Conservation (phyloP, 129 eudicot genomes). For the Escallonia rubra region DNA sequence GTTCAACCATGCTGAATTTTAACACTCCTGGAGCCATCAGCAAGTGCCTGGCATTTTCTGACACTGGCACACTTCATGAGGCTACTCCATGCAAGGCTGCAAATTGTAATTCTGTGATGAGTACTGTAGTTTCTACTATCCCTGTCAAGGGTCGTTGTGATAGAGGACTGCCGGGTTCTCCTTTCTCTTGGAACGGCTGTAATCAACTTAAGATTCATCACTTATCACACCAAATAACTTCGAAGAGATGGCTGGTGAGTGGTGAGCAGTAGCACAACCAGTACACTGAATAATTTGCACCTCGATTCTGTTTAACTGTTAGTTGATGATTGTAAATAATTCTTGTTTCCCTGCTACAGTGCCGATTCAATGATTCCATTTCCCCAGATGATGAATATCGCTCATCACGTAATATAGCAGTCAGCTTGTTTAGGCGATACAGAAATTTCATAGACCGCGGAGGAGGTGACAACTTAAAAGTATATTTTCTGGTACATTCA, state of each 20-base stretch:
- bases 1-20: slow-evolving; percentile 56
- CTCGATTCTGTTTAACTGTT: background rate
- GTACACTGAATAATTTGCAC: background rate
- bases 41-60: slow-evolving; percentile 38
- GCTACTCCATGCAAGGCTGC: slow-evolving; percentile 32
- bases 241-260: slow-evolving; percentile 80
- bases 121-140: slow-evolving; percentile 13
- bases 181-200: slow-evolving; percentile 32
- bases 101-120: slow-evolving; percentile 23
- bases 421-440: slow-evolving; percentile 81
- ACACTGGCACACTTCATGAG: slow-evolving; percentile 36
- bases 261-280: slow-evolving; percentile 27
- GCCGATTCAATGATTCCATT: slow-evolving; percentile 56
- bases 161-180: slow-evolving; percentile 26
- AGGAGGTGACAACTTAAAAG: slow-evolving; percentile 91
- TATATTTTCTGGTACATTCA: slow-evolving; percentile 24
- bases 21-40: slow-evolving; percentile 36
- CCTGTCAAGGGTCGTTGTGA: slow-evolving; percentile 29
- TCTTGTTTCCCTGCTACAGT: slow-evolving; percentile 31
- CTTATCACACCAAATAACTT: slow-evolving; percentile 42
- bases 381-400: slow-evolving; percentile 89
- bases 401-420: slow-evolving; percentile 91
- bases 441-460: slow-evolving; percentile 74
- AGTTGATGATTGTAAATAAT: background rate
- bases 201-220: slow-evolving; percentile 35